A percentile compares a stretch with the other conserved stretches of the same genome.
phyloP scores from a whole-genome alignment of 495 filamentous ascomycete species.

The Penicillium angulare region DNA sequence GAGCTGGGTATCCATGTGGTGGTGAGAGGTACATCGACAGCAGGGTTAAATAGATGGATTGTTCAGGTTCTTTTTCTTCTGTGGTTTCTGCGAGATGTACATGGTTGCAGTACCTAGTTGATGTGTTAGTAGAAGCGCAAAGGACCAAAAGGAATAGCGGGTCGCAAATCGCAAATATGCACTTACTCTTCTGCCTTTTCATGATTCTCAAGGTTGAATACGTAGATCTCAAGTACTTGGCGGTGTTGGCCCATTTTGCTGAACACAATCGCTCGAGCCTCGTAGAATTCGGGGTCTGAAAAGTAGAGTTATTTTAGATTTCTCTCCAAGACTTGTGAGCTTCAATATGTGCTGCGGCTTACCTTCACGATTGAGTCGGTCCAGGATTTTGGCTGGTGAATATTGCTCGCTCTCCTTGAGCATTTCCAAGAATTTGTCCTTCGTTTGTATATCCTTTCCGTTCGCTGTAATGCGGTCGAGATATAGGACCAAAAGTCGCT shows the following conservation, averaged over 20 bases:
- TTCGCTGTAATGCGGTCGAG: conserved; percentile 54
- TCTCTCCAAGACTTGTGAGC: no score
- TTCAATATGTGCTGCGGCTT: conserved; percentile 23
- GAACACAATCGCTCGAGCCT: conserved; percentile 86
- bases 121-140: conserved; percentile 12
- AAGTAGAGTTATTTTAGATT: no score
- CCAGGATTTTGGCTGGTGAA: conserved; percentile 70
- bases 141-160: not conserved
- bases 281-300: conserved; percentile 79
- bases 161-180: no score
- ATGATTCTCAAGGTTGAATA: conserved; percentile 86
- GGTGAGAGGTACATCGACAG: conserved; percentile 88
- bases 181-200: conserved; percentile 85
- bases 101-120: conserved; percentile 79
- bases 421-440: conserved; percentile 68
- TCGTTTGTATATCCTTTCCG: conserved; percentile 54
- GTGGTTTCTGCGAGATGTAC: conserved; percentile 57
- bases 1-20: conserved; percentile 67
- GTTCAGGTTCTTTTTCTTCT: conserved; percentile 47
- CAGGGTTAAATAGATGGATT: conserved; percentile 86
- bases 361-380: conserved; percentile 76
- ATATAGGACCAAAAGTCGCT: conserved; percentile 74
- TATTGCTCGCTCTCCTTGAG: conserved; percentile 76
- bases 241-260: conserved; percentile 95
- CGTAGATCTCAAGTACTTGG: conserved; percentile 92